Conservation (phyloP, 805 yeast species). For the Hanseniaspora vineae region DNA sequence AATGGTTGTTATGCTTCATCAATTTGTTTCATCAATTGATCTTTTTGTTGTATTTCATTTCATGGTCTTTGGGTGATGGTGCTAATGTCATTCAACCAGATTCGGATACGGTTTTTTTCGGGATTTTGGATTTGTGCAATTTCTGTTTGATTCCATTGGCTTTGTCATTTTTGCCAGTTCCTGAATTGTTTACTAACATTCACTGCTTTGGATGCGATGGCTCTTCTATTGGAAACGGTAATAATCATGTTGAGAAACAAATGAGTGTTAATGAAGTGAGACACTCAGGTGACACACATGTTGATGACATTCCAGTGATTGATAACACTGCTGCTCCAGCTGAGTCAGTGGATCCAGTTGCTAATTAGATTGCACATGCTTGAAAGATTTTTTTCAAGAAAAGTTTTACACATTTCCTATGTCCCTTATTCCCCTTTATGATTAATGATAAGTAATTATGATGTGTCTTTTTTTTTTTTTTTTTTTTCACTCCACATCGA, state of each 20-base stretch:
- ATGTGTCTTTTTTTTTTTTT: too few relatives aligned
- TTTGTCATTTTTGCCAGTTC: background rate
- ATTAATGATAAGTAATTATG: too few relatives aligned
- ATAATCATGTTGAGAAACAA: too few relatives aligned
- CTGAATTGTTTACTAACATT: background rate
- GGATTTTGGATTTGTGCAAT: slow-evolving; percentile 34
- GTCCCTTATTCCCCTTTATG: too few relatives aligned
- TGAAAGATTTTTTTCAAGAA: too few relatives aligned
- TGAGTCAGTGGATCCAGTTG: background rate
- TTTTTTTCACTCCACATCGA: too few relatives aligned
- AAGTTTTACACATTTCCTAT: too few relatives aligned
- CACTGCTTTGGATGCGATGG: too few relatives aligned
- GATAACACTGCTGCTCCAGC: background rate
- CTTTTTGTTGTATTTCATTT: slow-evolving; percentile 31
- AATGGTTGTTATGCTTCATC: slow-evolving; percentile 14
- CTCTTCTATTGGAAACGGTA: too few relatives aligned
- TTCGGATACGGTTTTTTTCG: slow-evolving; percentile 42
- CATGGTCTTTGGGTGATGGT: slow-evolving; percentile 44
- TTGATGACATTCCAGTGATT: slow-evolving; percentile 7
- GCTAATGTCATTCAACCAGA: slow-evolving; percentile 42
- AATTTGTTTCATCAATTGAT: slow-evolving; percentile 19
- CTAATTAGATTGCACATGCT: too few relatives aligned
- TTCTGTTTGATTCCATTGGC: slow-evolving; percentile 30
- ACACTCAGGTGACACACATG: slow-evolving; percentile 25
- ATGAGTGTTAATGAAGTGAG: slow-evolving; percentile 7